Evolutionary conservation across 306 rosid genomes (phyloP).

Genomic region (Castanopsis chinensis): DNA sequence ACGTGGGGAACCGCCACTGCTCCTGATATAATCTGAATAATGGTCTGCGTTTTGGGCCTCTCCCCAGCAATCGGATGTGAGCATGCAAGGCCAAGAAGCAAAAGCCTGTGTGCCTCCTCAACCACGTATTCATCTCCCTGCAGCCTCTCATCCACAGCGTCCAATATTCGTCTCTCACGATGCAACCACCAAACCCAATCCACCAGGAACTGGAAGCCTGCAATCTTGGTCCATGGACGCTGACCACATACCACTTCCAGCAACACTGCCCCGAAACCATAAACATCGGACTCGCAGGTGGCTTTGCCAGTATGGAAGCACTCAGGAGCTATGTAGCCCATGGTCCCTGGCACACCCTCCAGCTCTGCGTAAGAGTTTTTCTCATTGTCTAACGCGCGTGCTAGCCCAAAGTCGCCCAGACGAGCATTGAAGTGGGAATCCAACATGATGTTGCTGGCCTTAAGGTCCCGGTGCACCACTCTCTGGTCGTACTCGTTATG

Average conservation of each 20-base stretch:
- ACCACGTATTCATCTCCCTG: constrained; percentile 33
- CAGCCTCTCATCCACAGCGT: constrained; percentile 54
- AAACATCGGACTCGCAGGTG: constrained; percentile 60
- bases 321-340: constrained; percentile 81
- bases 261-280: constrained; percentile 64
- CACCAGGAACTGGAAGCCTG: constrained; percentile 44
- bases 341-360: constrained; percentile 65
- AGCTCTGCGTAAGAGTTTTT: constrained; percentile 63
- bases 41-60: constrained; percentile 57
- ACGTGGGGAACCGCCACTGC: constrained; percentile 53
- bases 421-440: constrained; percentile 67
- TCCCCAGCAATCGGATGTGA: constrained; percentile 64
- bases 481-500: constrained; percentile 70
- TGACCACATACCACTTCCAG: constrained; percentile 69
- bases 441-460: constrained; percentile 74
- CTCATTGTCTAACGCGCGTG: constrained; percentile 68
- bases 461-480: constrained; percentile 71
- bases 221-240: constrained; percentile 60
- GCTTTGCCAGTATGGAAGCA: constrained; percentile 81
- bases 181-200: constrained; percentile 83
- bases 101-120: constrained; percentile 59
- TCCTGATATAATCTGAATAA: constrained; percentile 66
- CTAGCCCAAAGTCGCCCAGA: constrained; percentile 69
- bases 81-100: constrained; percentile 65
- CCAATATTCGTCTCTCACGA: constrained; percentile 41